Percentiles rank a stretch among this genome's conserved stretches.
Conservation (phyloP, 2,329 filamentous ascomycete genomes). For the Huntiella bhutanensis region DNA sequence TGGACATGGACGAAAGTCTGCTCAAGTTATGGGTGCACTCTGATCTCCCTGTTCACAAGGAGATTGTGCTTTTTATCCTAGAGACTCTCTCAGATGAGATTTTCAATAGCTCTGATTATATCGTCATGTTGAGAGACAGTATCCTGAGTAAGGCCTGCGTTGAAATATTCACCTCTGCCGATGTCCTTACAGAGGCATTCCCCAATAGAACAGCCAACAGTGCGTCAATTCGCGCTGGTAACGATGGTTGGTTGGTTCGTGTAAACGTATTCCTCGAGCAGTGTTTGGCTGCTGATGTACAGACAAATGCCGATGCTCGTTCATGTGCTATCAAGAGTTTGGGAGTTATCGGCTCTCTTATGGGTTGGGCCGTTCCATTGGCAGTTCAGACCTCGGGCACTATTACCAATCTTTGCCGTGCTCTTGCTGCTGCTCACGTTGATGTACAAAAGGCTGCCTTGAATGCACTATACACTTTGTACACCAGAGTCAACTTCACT, state of each 20-base stretch:
- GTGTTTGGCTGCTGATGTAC: slow-evolving; percentile 48
- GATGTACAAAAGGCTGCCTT: slow-evolving; percentile 61
- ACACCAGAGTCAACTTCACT: slow-evolving; percentile 52
- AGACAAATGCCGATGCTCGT: slow-evolving; percentile 46
- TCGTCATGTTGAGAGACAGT: slow-evolving; percentile 65
- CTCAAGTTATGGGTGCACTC: slow-evolving; percentile 63
- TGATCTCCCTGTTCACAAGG: slow-evolving; percentile 48
- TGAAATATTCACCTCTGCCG: slow-evolving; percentile 74
- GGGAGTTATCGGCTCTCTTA: slow-evolving; percentile 55
- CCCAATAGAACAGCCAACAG: slow-evolving; percentile 46
- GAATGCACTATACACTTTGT: slow-evolving; percentile 69
- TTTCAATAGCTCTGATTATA: slow-evolving; percentile 75
- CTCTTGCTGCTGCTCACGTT: slow-evolving; percentile 50
- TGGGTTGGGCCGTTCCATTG: slow-evolving; percentile 76
- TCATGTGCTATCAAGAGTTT: slow-evolving; percentile 59
- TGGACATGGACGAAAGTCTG: slow-evolving; percentile 77
- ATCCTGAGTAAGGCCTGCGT: slow-evolving; percentile 77
- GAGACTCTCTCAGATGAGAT: slow-evolving; percentile 89
- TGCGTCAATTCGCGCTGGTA: slow-evolving; percentile 52
- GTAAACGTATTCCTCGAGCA: slow-evolving; percentile 55
- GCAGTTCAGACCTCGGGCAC: slow-evolving; percentile 55
- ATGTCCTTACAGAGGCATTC: slow-evolving; percentile 56
- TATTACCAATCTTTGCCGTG: slow-evolving; percentile 50
- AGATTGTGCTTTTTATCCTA: slow-evolving; percentile 71
- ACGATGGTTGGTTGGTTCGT: slow-evolving; percentile 74